phyloP scores from a whole-genome alignment of 805 yeast species.

The Komagataella pastoris region DNA sequence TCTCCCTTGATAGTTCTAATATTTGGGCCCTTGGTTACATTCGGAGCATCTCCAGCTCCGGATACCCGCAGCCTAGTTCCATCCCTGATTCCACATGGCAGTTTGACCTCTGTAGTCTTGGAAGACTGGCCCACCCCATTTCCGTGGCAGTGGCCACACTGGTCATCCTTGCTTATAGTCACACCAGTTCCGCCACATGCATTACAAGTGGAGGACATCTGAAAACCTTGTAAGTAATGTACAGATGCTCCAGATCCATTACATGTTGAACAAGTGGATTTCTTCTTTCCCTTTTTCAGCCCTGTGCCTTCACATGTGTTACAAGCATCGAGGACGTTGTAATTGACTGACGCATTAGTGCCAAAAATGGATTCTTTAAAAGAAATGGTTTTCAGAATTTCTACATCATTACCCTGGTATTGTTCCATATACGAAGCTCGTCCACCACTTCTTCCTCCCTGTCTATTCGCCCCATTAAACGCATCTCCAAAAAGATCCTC shows the following conservation, averaged over 20 bases:
- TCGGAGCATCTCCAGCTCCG: slow-evolving; percentile 87
- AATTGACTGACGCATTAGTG: slow-evolving; percentile 47
- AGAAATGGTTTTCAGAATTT: slow-evolving; percentile 56
- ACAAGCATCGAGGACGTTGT: slow-evolving; percentile 68
- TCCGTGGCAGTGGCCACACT: slow-evolving; percentile 77
- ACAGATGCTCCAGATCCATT: slow-evolving; percentile 89
- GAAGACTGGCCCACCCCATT: slow-evolving; percentile 64
- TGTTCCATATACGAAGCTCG: slow-evolving; percentile 48
- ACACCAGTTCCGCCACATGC: slow-evolving; percentile 88
- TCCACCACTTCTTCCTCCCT: slow-evolving; percentile 22
- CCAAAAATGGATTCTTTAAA: slow-evolving; percentile 89
- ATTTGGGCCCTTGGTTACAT: slow-evolving; percentile 58
- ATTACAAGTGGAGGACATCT: slow-evolving; percentile 88
- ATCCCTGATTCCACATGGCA: slow-evolving; percentile 82
- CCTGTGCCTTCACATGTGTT: slow-evolving; percentile 77
- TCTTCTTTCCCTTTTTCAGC: slow-evolving; percentile 58
- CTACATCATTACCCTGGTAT: slow-evolving; percentile 82
- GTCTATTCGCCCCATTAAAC: slow-evolving; percentile 27
- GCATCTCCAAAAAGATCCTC: slow-evolving; percentile 53
- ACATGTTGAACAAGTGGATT: slow-evolving; percentile 73
- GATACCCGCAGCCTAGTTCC: slow-evolving; percentile 77
- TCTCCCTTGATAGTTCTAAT: slow-evolving; percentile 73
- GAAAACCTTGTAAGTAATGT: slow-evolving; percentile 82
- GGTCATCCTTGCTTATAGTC: slow-evolving; percentile 47
- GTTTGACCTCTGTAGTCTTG: slow-evolving; percentile 65